phyloP scores from a whole-genome alignment of 306 rosid genomes.

The Fagus sylvatica region DNA sequence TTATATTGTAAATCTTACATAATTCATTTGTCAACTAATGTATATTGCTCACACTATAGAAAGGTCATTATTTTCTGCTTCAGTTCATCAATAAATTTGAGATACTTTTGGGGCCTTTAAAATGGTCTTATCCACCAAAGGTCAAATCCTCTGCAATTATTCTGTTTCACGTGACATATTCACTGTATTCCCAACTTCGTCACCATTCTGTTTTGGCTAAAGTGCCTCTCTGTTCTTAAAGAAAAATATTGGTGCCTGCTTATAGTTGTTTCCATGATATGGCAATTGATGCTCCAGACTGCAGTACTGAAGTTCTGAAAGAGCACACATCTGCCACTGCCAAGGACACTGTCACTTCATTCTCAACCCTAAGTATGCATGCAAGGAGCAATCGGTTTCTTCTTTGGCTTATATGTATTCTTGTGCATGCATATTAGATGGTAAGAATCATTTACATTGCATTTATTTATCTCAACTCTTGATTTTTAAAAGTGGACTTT shows the following conservation, averaged over 20 bases:
- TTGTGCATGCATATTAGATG: not conserved
- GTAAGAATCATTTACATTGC: not conserved
- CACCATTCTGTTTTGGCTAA: not conserved
- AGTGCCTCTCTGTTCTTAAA: not conserved
- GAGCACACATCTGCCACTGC: constrained; percentile 34
- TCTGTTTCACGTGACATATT: not conserved
- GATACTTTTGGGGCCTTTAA: not conserved
- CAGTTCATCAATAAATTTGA: not conserved
- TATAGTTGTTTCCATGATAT: constrained; percentile 2
- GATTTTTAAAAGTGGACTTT: not conserved
- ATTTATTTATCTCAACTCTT: not conserved
- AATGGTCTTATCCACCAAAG: not conserved
- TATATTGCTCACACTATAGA: not conserved
- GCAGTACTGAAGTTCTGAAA: constrained; percentile 24
- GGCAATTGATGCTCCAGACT: constrained; percentile 32
- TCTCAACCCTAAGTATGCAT: constrained; percentile 57
- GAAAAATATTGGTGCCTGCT: not conserved
- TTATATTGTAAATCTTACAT: not conserved
- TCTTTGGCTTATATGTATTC: not conserved
- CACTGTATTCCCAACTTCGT: not conserved
- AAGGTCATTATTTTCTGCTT: not conserved
- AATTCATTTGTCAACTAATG: not conserved
- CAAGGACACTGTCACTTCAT: constrained; percentile 23
- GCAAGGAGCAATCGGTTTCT: not conserved
- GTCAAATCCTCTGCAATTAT: not conserved